These are phyloP conservation scores for Oryza nivara DNA, from an alignment of 176 grass and related monocot genomes.

Conservation along the genomic window DNA sequence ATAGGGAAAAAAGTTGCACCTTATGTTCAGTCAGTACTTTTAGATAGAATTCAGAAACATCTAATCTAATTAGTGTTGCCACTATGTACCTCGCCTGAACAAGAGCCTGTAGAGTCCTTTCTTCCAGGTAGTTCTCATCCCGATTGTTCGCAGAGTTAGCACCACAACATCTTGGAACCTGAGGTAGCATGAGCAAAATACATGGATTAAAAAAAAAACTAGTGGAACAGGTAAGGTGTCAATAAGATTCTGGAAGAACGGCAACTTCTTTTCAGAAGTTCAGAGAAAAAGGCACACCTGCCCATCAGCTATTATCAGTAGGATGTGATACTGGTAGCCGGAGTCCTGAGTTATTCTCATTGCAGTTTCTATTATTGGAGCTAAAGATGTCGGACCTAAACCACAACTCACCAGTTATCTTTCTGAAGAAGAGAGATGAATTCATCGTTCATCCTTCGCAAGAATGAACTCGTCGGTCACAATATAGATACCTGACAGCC, in stretches of 20 bases:
- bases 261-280: neutral
- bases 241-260: neutral
- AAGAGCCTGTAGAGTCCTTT: conserved; percentile 44
- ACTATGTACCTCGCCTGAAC: conserved; percentile 33
- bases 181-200: neutral
- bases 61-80: neutral
- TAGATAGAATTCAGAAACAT: neutral
- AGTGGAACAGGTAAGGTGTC: neutral
- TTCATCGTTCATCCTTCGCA: neutral
- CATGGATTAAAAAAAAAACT: neutral
- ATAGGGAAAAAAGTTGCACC: no score
- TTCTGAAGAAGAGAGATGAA: neutral
- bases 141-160: neutral
- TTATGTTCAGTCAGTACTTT: no score
- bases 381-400: conserved; percentile 78
- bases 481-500: conserved; percentile 55
- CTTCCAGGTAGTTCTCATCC: conserved; percentile 34
- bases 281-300: conserved; percentile 46
- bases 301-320: conserved; percentile 80
- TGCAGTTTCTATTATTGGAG: conserved; percentile 69
- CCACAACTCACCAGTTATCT: neutral
- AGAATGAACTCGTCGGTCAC: neutral
- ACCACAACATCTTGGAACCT: conserved; percentile 19
- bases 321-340: conserved; percentile 62
- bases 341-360: conserved; percentile 49